Evolutionary conservation across 768 basidiomycete species (phyloP).

Genomic region (Lentinula boryana): DNA sequence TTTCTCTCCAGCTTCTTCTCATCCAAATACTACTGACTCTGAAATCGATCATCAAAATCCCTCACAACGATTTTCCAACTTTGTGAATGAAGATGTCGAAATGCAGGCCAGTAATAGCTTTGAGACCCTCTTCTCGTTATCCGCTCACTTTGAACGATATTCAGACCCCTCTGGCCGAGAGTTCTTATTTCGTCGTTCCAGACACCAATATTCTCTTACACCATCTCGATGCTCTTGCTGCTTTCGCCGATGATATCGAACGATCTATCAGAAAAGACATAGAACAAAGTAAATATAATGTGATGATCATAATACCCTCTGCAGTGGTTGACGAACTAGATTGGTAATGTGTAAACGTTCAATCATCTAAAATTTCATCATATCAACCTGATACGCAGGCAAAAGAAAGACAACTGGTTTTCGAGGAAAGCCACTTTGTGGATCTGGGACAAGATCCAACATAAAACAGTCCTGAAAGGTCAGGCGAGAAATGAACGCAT

Average conservation of each 20-base stretch:
- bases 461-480: slow-evolving; percentile 48
- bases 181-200: slow-evolving; percentile 47
- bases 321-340: slow-evolving; percentile 77
- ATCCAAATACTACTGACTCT: neutral
- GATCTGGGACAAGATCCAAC: slow-evolving; percentile 56
- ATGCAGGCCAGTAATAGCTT: slow-evolving; percentile 49
- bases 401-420: slow-evolving; percentile 51
- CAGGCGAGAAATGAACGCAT: slow-evolving; percentile 65
- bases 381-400: slow-evolving; percentile 22
- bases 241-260: slow-evolving; percentile 61
- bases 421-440: slow-evolving; percentile 66
- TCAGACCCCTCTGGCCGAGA: slow-evolving; percentile 37
- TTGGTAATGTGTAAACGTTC: slow-evolving; percentile 32
- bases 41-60: neutral
- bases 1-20: neutral
- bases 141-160: neutral
- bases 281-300: slow-evolving; percentile 25
- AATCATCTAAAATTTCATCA: neutral
- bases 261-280: slow-evolving; percentile 11
- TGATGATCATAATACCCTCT: slow-evolving; percentile 64
- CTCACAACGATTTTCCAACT: neutral
- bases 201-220: slow-evolving; percentile 79
- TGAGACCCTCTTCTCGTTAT: neutral
- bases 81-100: slow-evolving; percentile 45
- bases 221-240: slow-evolving; percentile 55